Evolutionary conservation across 83 land plant species (phyloP).

Genomic region (Picea abies): DNA sequence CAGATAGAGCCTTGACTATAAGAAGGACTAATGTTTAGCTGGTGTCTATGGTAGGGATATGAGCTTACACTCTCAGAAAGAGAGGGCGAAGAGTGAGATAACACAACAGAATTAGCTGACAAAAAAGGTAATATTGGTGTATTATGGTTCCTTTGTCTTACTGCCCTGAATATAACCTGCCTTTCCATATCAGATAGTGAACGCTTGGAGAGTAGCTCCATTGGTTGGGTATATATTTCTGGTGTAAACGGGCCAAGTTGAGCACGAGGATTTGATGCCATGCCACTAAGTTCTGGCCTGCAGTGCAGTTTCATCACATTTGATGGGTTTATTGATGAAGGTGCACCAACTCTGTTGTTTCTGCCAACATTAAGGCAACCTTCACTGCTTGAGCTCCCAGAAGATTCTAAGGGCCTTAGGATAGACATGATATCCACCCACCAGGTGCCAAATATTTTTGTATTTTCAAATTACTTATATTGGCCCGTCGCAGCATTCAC

Average conservation of each 20-base stretch:
- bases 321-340: not conserved
- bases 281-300: not conserved
- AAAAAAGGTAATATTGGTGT: slow-evolving; percentile 8
- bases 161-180: slow-evolving; percentile 7
- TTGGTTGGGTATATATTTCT: not conserved
- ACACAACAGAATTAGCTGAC: slow-evolving; percentile 1
- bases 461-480: not conserved
- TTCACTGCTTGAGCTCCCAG: slow-evolving; percentile 9
- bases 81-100: slow-evolving; percentile 9
- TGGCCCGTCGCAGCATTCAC: not conserved
- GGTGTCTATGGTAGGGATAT: not conserved
- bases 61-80: not conserved
- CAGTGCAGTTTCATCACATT: not conserved
- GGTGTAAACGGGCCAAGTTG: not conserved
- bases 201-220: not conserved
- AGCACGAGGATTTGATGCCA: not conserved
- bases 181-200: slow-evolving; percentile 6
- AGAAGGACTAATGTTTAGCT: slow-evolving; percentile 11
- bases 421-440: slow-evolving; percentile 8
- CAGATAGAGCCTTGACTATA: slow-evolving; percentile 4
- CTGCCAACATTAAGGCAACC: slow-evolving; percentile 7
- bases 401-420: slow-evolving; percentile 11
- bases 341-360: slow-evolving; percentile 7
- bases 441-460: not conserved
- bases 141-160: slow-evolving; percentile 10